Percentiles rank a stretch among this genome's conserved stretches.
Conservation (phyloP, 2,329 filamentous ascomycete genomes). For the Raffaelea ambrosiae region DNA sequence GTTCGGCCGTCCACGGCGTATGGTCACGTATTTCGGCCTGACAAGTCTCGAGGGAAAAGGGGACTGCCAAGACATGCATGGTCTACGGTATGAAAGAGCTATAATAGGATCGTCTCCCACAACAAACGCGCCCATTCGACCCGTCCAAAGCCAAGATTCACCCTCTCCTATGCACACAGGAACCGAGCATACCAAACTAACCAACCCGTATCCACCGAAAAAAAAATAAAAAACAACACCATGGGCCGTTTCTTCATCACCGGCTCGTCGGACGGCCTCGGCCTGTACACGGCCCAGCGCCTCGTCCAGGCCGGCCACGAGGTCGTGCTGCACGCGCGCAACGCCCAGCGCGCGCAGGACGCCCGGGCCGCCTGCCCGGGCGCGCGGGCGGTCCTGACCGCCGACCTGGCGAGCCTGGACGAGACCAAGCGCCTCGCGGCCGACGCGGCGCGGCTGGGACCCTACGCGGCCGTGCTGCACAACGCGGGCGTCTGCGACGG, state of each 20-base stretch:
- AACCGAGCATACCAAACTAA: no score
- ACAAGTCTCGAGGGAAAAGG: no score
- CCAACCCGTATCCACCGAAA: no score
- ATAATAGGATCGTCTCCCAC: no score
- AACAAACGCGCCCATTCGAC: no score
- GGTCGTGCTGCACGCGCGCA: slow-evolving; percentile 49
- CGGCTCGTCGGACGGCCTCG: slow-evolving; percentile 49
- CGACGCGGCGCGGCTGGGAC: slow-evolving; percentile 37
- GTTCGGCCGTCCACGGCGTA: no score
- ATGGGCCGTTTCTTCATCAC: slow-evolving; percentile 35
- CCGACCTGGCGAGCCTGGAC: slow-evolving; percentile 41
- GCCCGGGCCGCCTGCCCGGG: slow-evolving; percentile 37
- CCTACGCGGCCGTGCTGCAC: slow-evolving; percentile 48
- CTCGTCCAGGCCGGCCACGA: slow-evolving; percentile 43
- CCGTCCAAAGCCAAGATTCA: no score
- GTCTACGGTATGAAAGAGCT: no score
- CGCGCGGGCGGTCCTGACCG: slow-evolving; percentile 41
- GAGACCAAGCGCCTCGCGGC: slow-evolving; percentile 42
- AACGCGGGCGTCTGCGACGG: slow-evolving; percentile 45
- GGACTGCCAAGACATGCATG: no score
- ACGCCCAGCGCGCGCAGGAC: slow-evolving; percentile 40
- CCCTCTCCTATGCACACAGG: no score
- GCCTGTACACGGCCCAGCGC: slow-evolving; percentile 38
- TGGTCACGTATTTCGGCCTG: no score
- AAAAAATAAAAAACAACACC: background rate